Base-by-base conservation (phyloP, 345 rosid species). In the Murraya paniculata region DNA sequence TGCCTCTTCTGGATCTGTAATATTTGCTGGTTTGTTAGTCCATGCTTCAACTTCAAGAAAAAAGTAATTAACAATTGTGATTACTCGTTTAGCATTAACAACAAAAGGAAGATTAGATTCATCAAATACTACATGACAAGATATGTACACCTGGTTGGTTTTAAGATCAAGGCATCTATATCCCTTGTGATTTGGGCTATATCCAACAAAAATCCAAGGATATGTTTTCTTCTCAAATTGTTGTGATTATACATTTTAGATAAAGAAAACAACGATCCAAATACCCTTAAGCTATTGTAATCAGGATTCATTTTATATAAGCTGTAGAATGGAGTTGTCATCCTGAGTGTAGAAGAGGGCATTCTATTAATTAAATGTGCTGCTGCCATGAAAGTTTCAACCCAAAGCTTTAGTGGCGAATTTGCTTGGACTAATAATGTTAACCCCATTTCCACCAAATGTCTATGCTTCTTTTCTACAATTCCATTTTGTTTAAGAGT, bases 401-500 rank as follows among this genome's bases (percentile, higher is more conserved):
- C 70, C 81, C 71, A 81, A 9, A 57, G 35, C 5, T 7, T 22
- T 1, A 53, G 6, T 1, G 77, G 79, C 6, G 78, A 1, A 25
- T 81, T 11, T 3, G 82, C 57, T 14, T 78, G 68, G 41, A 70
- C 30, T 4, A 55, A 6, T 1, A 74, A 9, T 27, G 68, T 71
- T 22, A 59, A 24, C 3, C 57, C 53, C 0, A 1, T 48, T 33
- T 75, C 1, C 0, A 41, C 5, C 7, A 79, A 27, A 7, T 77
- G 73, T 4, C 45, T 0, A 21, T 82, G 64, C 19, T 64, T 78
- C 6, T 7, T 2, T 5, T 82, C 77, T 1, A 35, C 71, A n/a
- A 75, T 27, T 1, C 39, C 77, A 57, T 78, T 79, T 27, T 71
- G 50, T 39, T 59, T 8, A 6, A 35, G 77, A 2, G 78, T 58